Conservation (phyloP, 257 asterid species). For the Hygrophila difformis region DNA sequence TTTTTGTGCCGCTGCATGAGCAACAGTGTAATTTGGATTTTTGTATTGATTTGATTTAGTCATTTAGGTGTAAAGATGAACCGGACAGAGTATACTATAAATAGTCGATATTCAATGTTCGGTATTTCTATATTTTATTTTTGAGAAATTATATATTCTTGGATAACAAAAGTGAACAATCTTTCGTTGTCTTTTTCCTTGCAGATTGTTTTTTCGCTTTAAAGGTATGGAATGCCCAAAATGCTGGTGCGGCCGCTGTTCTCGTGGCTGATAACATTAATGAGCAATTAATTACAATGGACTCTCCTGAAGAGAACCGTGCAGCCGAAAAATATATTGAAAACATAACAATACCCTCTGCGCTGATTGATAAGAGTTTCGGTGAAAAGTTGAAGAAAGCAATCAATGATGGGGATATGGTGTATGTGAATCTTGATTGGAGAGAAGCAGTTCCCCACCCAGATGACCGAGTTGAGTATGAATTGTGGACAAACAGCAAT, state of each 20-base stretch:
- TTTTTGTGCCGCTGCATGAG: background rate
- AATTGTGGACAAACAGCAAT: slow-evolving; percentile 93
- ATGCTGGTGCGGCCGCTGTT: slow-evolving; percentile 94
- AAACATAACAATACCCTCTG: slow-evolving; percentile 88
- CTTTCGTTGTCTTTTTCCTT: slow-evolving; percentile 14
- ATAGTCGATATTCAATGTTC: slow-evolving; percentile 8
- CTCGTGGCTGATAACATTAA: slow-evolving; percentile 68
- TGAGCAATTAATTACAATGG: slow-evolving; percentile 85
- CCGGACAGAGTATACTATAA: background rate
- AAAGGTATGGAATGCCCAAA: slow-evolving; percentile 96
- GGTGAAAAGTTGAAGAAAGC: slow-evolving; percentile 71
- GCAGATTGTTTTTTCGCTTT: slow-evolving; percentile 90
- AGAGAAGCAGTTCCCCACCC: slow-evolving; percentile 99
- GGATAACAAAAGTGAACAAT: background rate
- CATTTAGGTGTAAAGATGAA: background rate
- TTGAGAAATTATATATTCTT: slow-evolving; percentile 1
- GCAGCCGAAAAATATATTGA: slow-evolving; percentile 50
- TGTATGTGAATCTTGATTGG: slow-evolving; percentile 93
- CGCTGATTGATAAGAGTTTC: slow-evolving; percentile 52
- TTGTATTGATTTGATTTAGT: background rate
- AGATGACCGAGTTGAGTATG: slow-evolving; percentile 94
- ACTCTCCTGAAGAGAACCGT: slow-evolving; percentile 66
- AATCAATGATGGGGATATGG: slow-evolving; percentile 59
- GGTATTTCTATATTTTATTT: background rate
- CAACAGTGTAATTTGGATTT: slow-evolving; percentile 1